Conservation (phyloP, 1,139 yeast genomes). For the Pichia sp. region DNA sequence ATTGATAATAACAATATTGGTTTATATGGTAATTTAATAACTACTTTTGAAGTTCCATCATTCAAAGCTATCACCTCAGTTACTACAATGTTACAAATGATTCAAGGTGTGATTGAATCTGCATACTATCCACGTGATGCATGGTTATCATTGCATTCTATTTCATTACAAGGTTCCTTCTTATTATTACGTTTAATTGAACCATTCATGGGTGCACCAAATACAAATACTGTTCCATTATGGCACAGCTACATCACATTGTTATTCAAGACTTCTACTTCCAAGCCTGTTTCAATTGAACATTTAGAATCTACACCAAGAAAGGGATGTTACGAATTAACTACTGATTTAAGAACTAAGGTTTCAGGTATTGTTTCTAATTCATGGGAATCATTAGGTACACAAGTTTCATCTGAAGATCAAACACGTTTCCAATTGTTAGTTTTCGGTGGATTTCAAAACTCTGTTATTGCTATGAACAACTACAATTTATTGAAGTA, state of each 20-base stretch:
- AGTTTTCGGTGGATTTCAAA: constrained; percentile 72
- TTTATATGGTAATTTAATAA: constrained; percentile 1
- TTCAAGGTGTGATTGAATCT: constrained; percentile 8
- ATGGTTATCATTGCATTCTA: constrained; percentile 52
- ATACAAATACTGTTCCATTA: constrained; percentile 50
- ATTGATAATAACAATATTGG: not conserved
- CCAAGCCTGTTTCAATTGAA: constrained; percentile 59
- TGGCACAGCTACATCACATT: constrained; percentile 69
- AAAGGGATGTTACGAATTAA: constrained; percentile 64
- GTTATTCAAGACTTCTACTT: constrained; percentile 49
- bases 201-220: constrained; percentile 49
- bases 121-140: constrained; percentile 55
- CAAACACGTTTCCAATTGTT: constrained; percentile 58
- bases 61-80: constrained; percentile 5
- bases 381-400: constrained; percentile 75
- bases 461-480: constrained; percentile 52
- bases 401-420: constrained; percentile 64
- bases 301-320: constrained; percentile 71
- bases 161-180: constrained; percentile 15
- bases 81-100: constrained; percentile 7
- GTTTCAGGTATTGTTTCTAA: constrained; percentile 55
- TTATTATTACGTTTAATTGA: constrained; percentile 39
- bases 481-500: constrained; percentile 63
- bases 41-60: constrained; percentile 6
- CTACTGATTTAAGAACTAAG: constrained; percentile 63